Evolutionary conservation across 2,329 filamentous ascomycete species (phyloP).

Genomic region (Trichoderma polysporum): DNA sequence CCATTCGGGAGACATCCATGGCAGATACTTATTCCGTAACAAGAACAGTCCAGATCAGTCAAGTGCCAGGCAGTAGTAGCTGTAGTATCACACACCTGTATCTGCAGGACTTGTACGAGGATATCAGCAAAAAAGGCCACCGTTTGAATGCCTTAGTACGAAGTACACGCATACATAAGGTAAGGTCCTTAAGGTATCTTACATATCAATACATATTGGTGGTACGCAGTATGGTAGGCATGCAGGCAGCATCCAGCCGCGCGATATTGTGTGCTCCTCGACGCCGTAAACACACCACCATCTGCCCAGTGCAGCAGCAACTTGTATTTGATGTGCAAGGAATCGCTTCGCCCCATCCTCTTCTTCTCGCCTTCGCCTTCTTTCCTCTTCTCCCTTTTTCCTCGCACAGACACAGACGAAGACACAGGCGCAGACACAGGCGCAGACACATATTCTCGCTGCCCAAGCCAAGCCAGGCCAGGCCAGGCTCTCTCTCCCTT

Average conservation of each 20-base stretch:
- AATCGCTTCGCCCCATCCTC: background rate
- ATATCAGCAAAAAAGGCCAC: background rate
- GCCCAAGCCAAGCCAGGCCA: background rate
- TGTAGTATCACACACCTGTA: background rate
- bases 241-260: slow-evolving; percentile 3
- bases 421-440: background rate
- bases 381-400: background rate
- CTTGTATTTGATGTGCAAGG: background rate
- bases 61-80: background rate
- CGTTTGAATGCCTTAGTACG: background rate
- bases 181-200: too few relatives aligned
- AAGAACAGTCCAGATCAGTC: background rate
- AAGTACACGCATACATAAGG: too few relatives aligned
- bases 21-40: background rate
- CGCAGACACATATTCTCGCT: background rate
- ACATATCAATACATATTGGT: too few relatives aligned
- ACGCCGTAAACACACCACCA: slow-evolving; percentile 10
- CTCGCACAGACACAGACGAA: background rate
- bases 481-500: background rate
- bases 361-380: too few relatives aligned
- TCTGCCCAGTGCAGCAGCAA: slow-evolving; percentile 14
- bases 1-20: slow-evolving; percentile 7
- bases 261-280: slow-evolving; percentile 12
- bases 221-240: too few relatives aligned
- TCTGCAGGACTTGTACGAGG: background rate